These are phyloP conservation scores for Solanum rostratum DNA, from an alignment of 257 asterid genomes.

Conservation along the genomic window DNA sequence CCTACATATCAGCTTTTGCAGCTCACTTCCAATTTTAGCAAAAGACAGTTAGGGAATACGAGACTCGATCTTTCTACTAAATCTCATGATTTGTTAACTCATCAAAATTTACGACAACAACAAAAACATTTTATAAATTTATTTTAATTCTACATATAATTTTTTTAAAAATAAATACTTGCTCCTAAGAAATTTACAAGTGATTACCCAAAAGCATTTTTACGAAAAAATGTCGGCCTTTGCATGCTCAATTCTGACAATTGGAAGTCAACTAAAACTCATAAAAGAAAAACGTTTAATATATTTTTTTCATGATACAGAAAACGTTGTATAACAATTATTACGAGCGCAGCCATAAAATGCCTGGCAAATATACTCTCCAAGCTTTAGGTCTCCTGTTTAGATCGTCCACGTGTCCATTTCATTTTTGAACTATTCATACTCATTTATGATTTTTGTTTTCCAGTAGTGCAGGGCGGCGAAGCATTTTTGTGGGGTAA, in stretches of 20 bases:
- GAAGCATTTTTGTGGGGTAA: no score
- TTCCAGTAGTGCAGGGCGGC: no score
- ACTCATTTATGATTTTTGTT: background rate
- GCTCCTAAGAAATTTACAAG: background rate
- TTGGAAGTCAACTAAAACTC: no score
- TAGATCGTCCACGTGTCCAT: background rate
- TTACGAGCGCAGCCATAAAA: background rate
- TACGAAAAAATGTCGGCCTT: background rate
- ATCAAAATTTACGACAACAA: no score
- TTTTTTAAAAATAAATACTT: no score
- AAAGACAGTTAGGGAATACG: no score
- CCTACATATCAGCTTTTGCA: no score
- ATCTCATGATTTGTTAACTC: no score
- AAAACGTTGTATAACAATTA: background rate
- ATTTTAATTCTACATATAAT: no score
- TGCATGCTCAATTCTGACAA: background rate
- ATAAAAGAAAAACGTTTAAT: background rate
- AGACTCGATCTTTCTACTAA: no score
- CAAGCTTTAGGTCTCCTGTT: background rate
- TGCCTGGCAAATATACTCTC: background rate
- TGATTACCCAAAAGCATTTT: background rate
- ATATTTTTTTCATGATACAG: background rate
- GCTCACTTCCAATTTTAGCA: no score
- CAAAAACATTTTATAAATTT: no score
- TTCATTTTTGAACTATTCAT: background rate